Percentiles rank a stretch among this genome's conserved stretches.
Evolutionary conservation across 495 filamentous ascomycete species (phyloP).

Genomic region (Polyplosphaeria fusca): DNA sequence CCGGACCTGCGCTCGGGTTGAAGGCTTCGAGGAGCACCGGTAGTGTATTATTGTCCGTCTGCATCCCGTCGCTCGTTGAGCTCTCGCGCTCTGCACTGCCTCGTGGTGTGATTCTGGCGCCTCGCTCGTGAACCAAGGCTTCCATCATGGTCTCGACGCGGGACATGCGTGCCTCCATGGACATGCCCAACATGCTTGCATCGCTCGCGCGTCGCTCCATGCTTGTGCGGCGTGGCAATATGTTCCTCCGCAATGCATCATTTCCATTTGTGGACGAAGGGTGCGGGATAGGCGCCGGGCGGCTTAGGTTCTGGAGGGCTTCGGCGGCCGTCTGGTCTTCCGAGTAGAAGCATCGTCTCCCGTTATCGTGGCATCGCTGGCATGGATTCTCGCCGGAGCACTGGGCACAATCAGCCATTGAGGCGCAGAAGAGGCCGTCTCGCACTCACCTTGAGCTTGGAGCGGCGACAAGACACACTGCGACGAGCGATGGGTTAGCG

Average conservation of each 20-base stretch:
- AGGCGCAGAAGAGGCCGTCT: background rate
- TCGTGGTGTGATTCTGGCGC: background rate
- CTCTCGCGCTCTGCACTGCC: constrained; percentile 20
- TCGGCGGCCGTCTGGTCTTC: constrained; percentile 33
- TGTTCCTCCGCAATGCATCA: constrained; percentile 5
- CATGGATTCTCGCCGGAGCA: constrained; percentile 31
- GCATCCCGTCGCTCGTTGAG: background rate
- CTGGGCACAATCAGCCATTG: background rate
- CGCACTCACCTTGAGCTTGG: constrained; percentile 26
- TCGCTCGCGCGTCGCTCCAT: constrained; percentile 20
- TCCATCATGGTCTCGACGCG: constrained; percentile 28
- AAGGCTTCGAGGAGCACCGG: constrained; percentile 13
- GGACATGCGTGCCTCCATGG: constrained; percentile 26
- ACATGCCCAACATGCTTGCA: constrained; percentile 14
- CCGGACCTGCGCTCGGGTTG: background rate
- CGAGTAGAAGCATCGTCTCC: constrained; percentile 25
- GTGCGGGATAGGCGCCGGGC: constrained; percentile 7
- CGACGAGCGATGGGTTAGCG: background rate
- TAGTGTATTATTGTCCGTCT: too few relatives aligned
- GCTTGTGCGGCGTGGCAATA: constrained; percentile 12
- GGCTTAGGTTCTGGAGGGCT: constrained; percentile 29
- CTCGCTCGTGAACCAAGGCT: constrained; percentile 12
- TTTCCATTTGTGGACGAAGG: constrained; percentile 11
- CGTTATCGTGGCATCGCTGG: constrained; percentile 16
- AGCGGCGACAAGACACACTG: constrained; percentile 24